Percentiles rank a stretch among this genome's conserved stretches.
Conservation (phyloP, 1,284 basidiomycete species). For the Clitocybe nebularis region DNA sequence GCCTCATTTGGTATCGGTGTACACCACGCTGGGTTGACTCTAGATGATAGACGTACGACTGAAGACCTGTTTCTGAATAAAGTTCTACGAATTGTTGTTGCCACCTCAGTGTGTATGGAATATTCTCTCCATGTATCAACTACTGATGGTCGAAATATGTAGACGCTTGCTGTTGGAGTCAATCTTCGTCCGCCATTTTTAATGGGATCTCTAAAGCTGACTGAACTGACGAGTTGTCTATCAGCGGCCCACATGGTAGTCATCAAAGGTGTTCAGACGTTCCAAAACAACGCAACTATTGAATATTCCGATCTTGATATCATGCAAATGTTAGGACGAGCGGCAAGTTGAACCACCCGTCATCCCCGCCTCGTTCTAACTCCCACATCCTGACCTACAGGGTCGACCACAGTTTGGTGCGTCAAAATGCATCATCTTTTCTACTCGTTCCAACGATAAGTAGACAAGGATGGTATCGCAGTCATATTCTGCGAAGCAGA, state of each 20-base stretch:
- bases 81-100: slow-evolving; percentile 62
- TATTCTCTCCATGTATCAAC: neutral
- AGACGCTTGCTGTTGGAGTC: slow-evolving; percentile 87
- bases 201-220: slow-evolving; percentile 6
- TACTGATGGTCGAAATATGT: slow-evolving; percentile 11
- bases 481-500: slow-evolving; percentile 77
- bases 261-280: slow-evolving; percentile 77
- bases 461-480: slow-evolving; percentile 75
- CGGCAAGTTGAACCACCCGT: slow-evolving; percentile 43
- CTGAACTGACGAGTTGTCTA: slow-evolving; percentile 5
- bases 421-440: neutral
- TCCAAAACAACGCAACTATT: slow-evolving; percentile 55
- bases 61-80: slow-evolving; percentile 72
- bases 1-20: slow-evolving; percentile 70
- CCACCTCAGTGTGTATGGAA: slow-evolving; percentile 69
- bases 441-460: slow-evolving; percentile 10
- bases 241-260: slow-evolving; percentile 78
- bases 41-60: slow-evolving; percentile 65
- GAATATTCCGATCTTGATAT: slow-evolving; percentile 84
- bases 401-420: slow-evolving; percentile 89
- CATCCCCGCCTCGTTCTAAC: neutral
- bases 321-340: slow-evolving; percentile 83
- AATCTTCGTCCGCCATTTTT: slow-evolving; percentile 65
- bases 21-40: slow-evolving; percentile 82
- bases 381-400: slow-evolving; percentile 34